Conservation (phyloP, 2,329 filamentous ascomycete species). For the Cytospora schulzeri region DNA sequence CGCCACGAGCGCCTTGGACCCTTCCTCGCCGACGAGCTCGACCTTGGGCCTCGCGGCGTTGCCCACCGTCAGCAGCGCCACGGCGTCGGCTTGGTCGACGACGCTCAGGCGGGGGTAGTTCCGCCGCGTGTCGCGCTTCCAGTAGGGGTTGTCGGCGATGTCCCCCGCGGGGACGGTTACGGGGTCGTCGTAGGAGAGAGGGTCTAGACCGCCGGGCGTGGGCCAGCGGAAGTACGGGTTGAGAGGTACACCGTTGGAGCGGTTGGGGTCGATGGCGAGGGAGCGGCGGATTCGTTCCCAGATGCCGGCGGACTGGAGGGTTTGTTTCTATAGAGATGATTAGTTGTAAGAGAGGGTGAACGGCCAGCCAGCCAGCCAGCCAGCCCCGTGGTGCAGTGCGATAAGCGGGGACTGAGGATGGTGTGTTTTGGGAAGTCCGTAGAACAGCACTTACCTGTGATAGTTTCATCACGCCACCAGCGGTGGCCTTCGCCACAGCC, state of each 20-base stretch:
- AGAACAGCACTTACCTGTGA: slow-evolving; percentile 54
- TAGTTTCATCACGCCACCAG: slow-evolving; percentile 57
- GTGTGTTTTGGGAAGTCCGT: slow-evolving; percentile 24
- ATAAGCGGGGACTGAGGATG: background rate
- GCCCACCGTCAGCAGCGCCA: slow-evolving; percentile 81
- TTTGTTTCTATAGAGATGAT: slow-evolving; percentile 85
- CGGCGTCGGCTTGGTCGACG: slow-evolving; percentile 81
- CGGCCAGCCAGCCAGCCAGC: no score
- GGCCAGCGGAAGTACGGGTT: slow-evolving; percentile 93
- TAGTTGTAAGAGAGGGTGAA: no score
- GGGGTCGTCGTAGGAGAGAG: slow-evolving; percentile 75
- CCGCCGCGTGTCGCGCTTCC: slow-evolving; percentile 88
- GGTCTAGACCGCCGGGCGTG: slow-evolving; percentile 72
- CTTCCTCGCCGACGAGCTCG: slow-evolving; percentile 69
- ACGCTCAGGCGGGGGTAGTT: slow-evolving; percentile 79
- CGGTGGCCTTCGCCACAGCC: slow-evolving; percentile 58
- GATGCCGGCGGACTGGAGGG: slow-evolving; percentile 83
- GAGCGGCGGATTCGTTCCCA: slow-evolving; percentile 82
- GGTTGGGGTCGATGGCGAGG: slow-evolving; percentile 80
- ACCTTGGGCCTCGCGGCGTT: slow-evolving; percentile 80
- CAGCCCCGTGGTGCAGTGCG: slow-evolving; percentile 2
- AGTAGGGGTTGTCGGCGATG: slow-evolving; percentile 91
- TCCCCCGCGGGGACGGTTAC: slow-evolving; percentile 83
- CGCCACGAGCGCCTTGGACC: slow-evolving; percentile 68
- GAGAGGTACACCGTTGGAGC: slow-evolving; percentile 88